phyloP scores from a whole-genome alignment of 768 basidiomycete genomes.

The Pleurotus pulmonarius region DNA sequence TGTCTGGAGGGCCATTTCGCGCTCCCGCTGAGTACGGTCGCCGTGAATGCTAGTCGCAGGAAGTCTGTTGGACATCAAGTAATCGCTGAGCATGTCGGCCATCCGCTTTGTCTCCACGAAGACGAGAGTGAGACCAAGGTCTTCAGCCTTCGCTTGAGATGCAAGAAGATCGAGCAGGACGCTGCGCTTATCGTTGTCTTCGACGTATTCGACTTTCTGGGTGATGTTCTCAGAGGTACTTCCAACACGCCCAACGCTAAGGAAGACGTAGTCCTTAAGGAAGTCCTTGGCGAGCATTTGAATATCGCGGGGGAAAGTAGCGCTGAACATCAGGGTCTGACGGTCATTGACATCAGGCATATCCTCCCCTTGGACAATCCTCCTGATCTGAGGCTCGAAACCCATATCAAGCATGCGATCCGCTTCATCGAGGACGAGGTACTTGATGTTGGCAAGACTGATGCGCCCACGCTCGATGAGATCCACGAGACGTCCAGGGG shows the following conservation, averaged over 20 bases:
- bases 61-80: slow-evolving; percentile 77
- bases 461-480: slow-evolving; percentile 97
- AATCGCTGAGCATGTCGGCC: slow-evolving; percentile 98
- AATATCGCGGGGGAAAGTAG: slow-evolving; percentile 98
- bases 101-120: slow-evolving; percentile 99
- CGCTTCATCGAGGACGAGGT: slow-evolving; percentile 97
- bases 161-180: slow-evolving; percentile 92
- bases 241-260: slow-evolving; percentile 97
- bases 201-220: slow-evolving; percentile 97
- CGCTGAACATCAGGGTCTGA: slow-evolving; percentile 99
- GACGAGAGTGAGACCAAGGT: slow-evolving; percentile 81
- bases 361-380: slow-evolving; percentile 97
- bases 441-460: slow-evolving; percentile 93
- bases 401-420: slow-evolving; percentile 99
- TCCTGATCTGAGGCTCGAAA: slow-evolving; percentile 99
- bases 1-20: slow-evolving; percentile 91
- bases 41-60: slow-evolving; percentile 97
- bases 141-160: slow-evolving; percentile 57
- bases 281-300: slow-evolving; percentile 96
- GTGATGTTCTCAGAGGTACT: slow-evolving; percentile 99
- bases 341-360: slow-evolving; percentile 93
- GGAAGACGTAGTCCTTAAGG: slow-evolving; percentile 98
- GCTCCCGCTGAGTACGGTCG: slow-evolving; percentile 95
- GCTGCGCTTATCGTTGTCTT: slow-evolving; percentile 95
- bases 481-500: slow-evolving; percentile 96